A percentile compares a stretch with the other conserved stretches of the same genome.
These are phyloP conservation scores for Pilobolus umbonatus DNA, from an alignment of 192 early-diverging fungal genomes.

Conservation along the genomic window DNA sequence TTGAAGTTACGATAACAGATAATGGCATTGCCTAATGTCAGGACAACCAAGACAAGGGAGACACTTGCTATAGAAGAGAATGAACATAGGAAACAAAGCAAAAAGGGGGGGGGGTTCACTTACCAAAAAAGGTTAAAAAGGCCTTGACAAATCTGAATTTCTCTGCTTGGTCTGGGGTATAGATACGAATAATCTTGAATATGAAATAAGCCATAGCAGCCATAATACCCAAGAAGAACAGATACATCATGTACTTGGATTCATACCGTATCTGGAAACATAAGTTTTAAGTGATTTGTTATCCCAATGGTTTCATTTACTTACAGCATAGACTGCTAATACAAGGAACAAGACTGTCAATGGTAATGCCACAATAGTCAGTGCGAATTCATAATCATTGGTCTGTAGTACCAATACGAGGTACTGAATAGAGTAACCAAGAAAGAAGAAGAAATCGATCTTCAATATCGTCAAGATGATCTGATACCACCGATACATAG, in stretches of 20 bases:
- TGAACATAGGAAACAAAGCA: neutral
- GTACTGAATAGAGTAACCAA: slow-evolving; percentile 66
- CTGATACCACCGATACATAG: slow-evolving; percentile 64
- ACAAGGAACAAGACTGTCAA: slow-evolving; percentile 56
- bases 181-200: slow-evolving; percentile 65
- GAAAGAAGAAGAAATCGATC: slow-evolving; percentile 79
- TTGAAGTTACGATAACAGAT: slow-evolving; percentile 62
- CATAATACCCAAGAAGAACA: slow-evolving; percentile 55
- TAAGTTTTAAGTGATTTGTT: neutral
- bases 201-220: slow-evolving; percentile 65
- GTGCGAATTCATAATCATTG: slow-evolving; percentile 42
- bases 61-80: slow-evolving; percentile 30
- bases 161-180: slow-evolving; percentile 21
- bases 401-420: slow-evolving; percentile 50
- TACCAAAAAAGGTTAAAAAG: slow-evolving; percentile 73
- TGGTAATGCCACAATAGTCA: slow-evolving; percentile 54
- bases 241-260: slow-evolving; percentile 50
- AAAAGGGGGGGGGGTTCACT: no score
- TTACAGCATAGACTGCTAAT: slow-evolving; percentile 59
- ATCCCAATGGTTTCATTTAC: neutral
- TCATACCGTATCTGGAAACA: slow-evolving; percentile 51
- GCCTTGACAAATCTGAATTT: slow-evolving; percentile 49
- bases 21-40: slow-evolving; percentile 51
- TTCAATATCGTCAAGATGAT: slow-evolving; percentile 80
- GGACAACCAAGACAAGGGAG: slow-evolving; percentile 40